A percentile compares a stretch with the other conserved stretches of the same genome.
Evolutionary conservation across 345 rosid species (phyloP).

Genomic region (Eucalyptus globulus): DNA sequence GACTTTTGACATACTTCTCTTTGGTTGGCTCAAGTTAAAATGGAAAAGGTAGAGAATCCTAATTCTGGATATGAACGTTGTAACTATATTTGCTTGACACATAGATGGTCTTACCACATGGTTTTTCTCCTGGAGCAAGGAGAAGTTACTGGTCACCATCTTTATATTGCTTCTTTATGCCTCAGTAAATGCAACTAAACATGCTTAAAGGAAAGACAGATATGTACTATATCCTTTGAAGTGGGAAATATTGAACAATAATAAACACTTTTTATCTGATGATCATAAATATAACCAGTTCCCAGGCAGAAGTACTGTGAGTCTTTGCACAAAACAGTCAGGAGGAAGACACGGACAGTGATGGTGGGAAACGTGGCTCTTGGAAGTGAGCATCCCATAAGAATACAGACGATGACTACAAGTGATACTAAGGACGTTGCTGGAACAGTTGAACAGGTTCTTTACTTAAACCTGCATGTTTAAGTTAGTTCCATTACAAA

Average conservation of each 20-base stretch:
- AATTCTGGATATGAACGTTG: background rate
- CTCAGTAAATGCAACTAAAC: background rate
- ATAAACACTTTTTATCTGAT: background rate
- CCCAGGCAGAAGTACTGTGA: conserved; percentile 94
- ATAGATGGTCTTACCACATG: background rate
- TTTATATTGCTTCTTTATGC: background rate
- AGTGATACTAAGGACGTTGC: conserved; percentile 80
- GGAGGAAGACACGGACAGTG: conserved; percentile 89
- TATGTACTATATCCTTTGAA: background rate
- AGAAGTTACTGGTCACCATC: background rate
- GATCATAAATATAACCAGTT: conserved; percentile 21
- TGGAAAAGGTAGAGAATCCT: background rate
- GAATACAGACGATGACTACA: conserved; percentile 97
- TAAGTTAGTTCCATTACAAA: background rate
- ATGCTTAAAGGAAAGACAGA: background rate
- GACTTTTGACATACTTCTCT: background rate
- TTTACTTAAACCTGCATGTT: background rate
- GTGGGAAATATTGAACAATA: background rate
- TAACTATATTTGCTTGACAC: background rate
- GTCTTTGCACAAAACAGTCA: conserved; percentile 71
- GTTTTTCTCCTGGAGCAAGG: background rate
- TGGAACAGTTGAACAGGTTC: conserved; percentile 92
- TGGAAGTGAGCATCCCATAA: conserved; percentile 90
- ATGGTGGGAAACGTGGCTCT: conserved; percentile 92
- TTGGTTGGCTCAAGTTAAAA: background rate